phyloP scores from a whole-genome alignment of 495 filamentous ascomycete species.

The Penicillium bovifimosum region DNA sequence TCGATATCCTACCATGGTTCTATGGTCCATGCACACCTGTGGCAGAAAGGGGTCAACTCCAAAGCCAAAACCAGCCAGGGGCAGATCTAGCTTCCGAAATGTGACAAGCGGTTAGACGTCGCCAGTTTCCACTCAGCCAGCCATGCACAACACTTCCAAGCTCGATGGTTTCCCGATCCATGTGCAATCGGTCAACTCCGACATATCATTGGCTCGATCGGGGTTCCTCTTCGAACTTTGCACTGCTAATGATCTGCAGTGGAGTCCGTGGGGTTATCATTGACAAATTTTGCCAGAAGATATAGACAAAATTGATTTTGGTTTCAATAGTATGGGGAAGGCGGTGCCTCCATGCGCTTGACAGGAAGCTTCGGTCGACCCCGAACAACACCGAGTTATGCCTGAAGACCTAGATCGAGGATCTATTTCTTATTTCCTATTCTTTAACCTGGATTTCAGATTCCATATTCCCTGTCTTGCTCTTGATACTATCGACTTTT shows the following conservation, averaged over 20 bases:
- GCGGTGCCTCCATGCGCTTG: conserved; percentile 2
- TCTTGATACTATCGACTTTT: not conserved
- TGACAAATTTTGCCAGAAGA: conserved; percentile 9
- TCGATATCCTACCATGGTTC: not conserved
- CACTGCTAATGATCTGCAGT: not conserved
- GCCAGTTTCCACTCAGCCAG: conserved; percentile 24
- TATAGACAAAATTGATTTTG: not conserved
- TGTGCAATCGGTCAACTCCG: conserved; percentile 10
- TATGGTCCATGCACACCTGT: not conserved
- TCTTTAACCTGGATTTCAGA: not conserved
- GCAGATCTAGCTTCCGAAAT: conserved; percentile 19
- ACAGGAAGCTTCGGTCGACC: conserved; percentile 10
- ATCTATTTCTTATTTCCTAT: not conserved
- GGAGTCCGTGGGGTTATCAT: not conserved
- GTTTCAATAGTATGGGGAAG: conserved; percentile 12
- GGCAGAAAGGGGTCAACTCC: conserved; percentile 1
- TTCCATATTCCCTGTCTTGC: not conserved
- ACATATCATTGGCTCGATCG: conserved; percentile 20
- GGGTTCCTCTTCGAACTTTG: not conserved
- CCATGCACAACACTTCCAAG: conserved; percentile 27
- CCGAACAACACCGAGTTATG: conserved; percentile 20
- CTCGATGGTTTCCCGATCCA: conserved; percentile 17
- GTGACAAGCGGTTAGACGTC: conserved; percentile 26
- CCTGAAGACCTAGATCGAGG: conserved; percentile 8
- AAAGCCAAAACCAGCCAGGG: conserved; percentile 16